Percentiles rank a stretch among this genome's conserved stretches.
These are phyloP conservation scores for Lycium barbarum DNA, from an alignment of 257 asterid genomes.

Conservation along the genomic window DNA sequence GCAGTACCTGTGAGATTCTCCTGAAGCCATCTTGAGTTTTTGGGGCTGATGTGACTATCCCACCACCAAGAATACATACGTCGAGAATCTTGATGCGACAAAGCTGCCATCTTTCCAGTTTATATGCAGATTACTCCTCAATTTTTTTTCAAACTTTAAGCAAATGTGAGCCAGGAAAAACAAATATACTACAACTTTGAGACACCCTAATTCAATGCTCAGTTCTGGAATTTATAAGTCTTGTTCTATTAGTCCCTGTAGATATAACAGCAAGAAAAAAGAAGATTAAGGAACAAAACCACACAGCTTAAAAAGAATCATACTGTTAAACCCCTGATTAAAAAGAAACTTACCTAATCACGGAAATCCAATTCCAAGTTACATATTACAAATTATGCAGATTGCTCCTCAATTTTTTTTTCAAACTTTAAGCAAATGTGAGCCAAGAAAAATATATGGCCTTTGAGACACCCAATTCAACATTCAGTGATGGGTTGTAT, in stretches of 20 bases:
- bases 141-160: constrained; percentile 20
- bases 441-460: constrained; percentile 24
- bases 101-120: constrained; percentile 61
- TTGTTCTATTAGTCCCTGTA: constrained; percentile 44
- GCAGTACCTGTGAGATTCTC: constrained; percentile 91
- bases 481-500: constrained; percentile 42
- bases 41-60: constrained; percentile 98
- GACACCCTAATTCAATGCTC: constrained; percentile 50
- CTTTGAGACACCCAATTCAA: constrained; percentile 47
- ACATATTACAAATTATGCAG: constrained; percentile 25
- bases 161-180: background rate
- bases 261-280: constrained; percentile 33
- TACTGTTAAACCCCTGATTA: background rate
- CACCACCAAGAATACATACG: constrained; percentile 99
- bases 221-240: constrained; percentile 43
- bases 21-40: constrained; percentile 95
- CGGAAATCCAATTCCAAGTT: constrained; percentile 28
- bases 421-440: constrained; percentile 25
- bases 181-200: constrained; percentile 27
- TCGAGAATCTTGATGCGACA: constrained; percentile 65
- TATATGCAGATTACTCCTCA: constrained; percentile 33
- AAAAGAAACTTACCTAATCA: background rate
- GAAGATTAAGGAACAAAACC: constrained; percentile 29
- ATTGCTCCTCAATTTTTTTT: constrained; percentile 31
- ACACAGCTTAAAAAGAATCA: background rate